Evolutionary conservation across 192 early-diverging fungal species (phyloP).

Genomic region (Coemansia sp.): DNA sequence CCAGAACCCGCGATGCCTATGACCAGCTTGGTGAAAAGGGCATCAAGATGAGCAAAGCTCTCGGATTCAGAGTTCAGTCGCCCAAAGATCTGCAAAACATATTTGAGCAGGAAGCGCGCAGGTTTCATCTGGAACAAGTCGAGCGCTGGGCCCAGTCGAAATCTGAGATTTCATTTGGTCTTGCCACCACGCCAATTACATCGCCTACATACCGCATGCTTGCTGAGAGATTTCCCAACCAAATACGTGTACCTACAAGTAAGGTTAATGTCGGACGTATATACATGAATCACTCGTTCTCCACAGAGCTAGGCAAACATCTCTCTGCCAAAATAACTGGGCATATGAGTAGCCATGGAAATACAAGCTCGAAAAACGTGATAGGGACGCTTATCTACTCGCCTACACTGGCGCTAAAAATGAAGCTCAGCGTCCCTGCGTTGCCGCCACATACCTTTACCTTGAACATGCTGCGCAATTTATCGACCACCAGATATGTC

Average conservation of each 20-base stretch:
- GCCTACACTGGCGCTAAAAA: slow-evolving; percentile 49
- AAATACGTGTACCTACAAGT: slow-evolving; percentile 12
- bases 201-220: slow-evolving; percentile 45
- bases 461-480: slow-evolving; percentile 57
- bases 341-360: slow-evolving; percentile 64
- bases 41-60: slow-evolving; percentile 59
- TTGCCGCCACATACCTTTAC: slow-evolving; percentile 60
- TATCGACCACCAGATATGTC: slow-evolving; percentile 13
- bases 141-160: slow-evolving; percentile 67
- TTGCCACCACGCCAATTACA: slow-evolving; percentile 58
- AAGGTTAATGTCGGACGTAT: slow-evolving; percentile 50
- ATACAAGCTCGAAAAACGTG: slow-evolving; percentile 73
- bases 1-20: slow-evolving; percentile 77
- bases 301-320: slow-evolving; percentile 58
- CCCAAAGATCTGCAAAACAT: slow-evolving; percentile 67
- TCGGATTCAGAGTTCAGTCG: slow-evolving; percentile 70
- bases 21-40: slow-evolving; percentile 94
- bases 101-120: slow-evolving; percentile 64
- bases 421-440: slow-evolving; percentile 60
- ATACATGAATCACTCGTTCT: slow-evolving; percentile 61
- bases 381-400: slow-evolving; percentile 77
- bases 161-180: slow-evolving; percentile 21
- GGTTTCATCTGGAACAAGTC: slow-evolving; percentile 62
- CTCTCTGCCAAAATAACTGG: slow-evolving; percentile 59
- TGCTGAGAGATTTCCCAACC: slow-evolving; percentile 18